Base-by-base conservation (phyloP, 805 yeast genomes). In the Candida argentea region DNA sequence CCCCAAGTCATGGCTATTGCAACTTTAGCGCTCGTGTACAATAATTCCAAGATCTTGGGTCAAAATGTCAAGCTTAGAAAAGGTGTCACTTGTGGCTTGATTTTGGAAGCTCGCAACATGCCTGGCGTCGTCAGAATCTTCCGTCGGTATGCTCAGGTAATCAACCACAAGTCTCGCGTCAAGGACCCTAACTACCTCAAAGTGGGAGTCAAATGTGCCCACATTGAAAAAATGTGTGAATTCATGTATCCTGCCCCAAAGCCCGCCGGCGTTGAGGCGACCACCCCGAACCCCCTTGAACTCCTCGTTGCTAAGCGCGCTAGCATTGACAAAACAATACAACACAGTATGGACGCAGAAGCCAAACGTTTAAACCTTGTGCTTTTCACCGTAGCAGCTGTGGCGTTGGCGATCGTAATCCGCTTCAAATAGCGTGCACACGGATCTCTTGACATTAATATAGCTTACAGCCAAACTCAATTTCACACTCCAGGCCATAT, bases 1-100 rank as follows among this genome's bases (percentile, higher is more conserved):
- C 99, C 99, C 12, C 99, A 91, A 60, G 96, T 89, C 12, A 91
- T 91, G 98, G 95, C 97, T 20, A 81, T 91, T 52, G 96, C 98
- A 10, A 85, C 97, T 1, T 67, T 91, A 42, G 85, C 89, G 14
- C 63, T 77, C 29, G 80, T 91, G 19, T 87, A 80, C 67, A 76
- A 80, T 48, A 91, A 91, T 58, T 77, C 79, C 3, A 46, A 60
- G 3, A 80, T 89, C 3, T 71, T 89, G 47, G 67, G 75, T 25
- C 51, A 55, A 21, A 75, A 82, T 48, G 81, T 89, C 39, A 91
- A 91, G 63, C 80, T 91, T 52, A 72, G 96, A 57, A 85, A 84
- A 58, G 95, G 95, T 8, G 73, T 80, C 19, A 79, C 97, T 1
- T 78, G 85, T 44, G 61, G 67, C 39, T 65, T 91, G 42, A 84